phyloP scores from a whole-genome alignment of 2,329 filamentous ascomycete species.

The Fusarium sp. region DNA sequence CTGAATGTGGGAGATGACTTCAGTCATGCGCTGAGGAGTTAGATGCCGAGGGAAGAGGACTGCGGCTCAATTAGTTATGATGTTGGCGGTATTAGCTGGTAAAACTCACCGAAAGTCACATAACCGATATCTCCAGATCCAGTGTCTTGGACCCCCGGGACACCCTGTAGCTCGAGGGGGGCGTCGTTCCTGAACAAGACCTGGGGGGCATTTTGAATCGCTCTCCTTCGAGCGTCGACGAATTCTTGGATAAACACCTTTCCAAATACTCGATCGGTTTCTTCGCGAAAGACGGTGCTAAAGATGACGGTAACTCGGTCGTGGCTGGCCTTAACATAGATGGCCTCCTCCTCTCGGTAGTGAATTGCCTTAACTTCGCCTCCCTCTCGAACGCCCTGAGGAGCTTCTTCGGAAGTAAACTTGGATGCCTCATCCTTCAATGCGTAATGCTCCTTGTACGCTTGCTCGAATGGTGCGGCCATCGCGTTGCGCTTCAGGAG shows the following conservation, averaged over 20 bases:
- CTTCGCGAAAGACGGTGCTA: constrained; percentile 96
- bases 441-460: constrained; percentile 91
- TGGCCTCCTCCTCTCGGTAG: constrained; percentile 98
- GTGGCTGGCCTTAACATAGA: constrained; percentile 97
- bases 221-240: constrained; percentile 92
- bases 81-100: background rate
- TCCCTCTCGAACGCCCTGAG: constrained; percentile 88
- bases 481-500: constrained; percentile 98
- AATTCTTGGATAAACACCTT: constrained; percentile 99
- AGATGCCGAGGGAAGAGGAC: constrained; percentile 97
- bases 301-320: constrained; percentile 99
- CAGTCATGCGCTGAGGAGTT: constrained; percentile 87
- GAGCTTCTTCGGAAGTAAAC: constrained; percentile 93
- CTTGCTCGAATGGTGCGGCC: constrained; percentile 97
- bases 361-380: constrained; percentile 96
- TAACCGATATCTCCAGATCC: constrained; percentile 92
- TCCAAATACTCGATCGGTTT: constrained; percentile 96
- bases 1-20: constrained; percentile 98
- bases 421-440: constrained; percentile 89
- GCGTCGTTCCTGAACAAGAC: constrained; percentile 96
- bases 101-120: constrained; percentile 88
- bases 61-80: constrained; percentile 52
- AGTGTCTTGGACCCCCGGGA: constrained; percentile 82
- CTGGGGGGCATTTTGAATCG: constrained; percentile 98
- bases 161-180: constrained; percentile 87